Percentiles rank a stretch among this genome's conserved stretches.
These are phyloP conservation scores for Malus orientalis DNA, from an alignment of 306 rosid genomes.

Conservation along the genomic window DNA sequence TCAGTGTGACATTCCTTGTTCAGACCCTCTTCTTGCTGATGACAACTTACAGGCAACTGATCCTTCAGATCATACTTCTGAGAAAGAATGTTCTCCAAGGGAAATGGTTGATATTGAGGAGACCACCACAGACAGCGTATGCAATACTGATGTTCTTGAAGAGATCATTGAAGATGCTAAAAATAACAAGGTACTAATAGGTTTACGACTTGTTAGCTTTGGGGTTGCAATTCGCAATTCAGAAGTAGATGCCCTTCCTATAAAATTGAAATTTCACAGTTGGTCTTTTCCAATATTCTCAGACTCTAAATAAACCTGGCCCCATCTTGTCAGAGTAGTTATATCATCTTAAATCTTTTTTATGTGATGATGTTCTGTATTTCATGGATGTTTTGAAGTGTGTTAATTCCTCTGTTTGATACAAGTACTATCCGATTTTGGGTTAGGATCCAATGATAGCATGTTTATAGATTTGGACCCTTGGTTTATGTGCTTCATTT, in stretches of 20 bases:
- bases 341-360: not conserved
- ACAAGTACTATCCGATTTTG: not conserved
- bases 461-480: not conserved
- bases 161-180: conserved; percentile 71
- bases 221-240: not conserved
- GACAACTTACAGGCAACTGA: conserved; percentile 18
- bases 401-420: not conserved
- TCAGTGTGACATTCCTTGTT: conserved; percentile 6
- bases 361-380: not conserved
- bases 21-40: conserved; percentile 10
- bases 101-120: conserved; percentile 31
- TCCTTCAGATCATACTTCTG: conserved; percentile 13
- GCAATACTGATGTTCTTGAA: conserved; percentile 57
- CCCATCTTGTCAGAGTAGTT: not conserved
- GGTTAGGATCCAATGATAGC: not conserved
- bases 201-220: conserved; percentile 2
- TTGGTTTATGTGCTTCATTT: not conserved
- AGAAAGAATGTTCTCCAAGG: conserved; percentile 14
- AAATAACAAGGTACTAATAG: conserved; percentile 64
- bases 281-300: not conserved
- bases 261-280: not conserved
- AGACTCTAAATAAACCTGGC: not conserved
- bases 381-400: not conserved
- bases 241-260: not conserved
- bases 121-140: conserved; percentile 14